phyloP scores from a whole-genome alignment of 768 basidiomycete genomes.

The Chiua virens region DNA sequence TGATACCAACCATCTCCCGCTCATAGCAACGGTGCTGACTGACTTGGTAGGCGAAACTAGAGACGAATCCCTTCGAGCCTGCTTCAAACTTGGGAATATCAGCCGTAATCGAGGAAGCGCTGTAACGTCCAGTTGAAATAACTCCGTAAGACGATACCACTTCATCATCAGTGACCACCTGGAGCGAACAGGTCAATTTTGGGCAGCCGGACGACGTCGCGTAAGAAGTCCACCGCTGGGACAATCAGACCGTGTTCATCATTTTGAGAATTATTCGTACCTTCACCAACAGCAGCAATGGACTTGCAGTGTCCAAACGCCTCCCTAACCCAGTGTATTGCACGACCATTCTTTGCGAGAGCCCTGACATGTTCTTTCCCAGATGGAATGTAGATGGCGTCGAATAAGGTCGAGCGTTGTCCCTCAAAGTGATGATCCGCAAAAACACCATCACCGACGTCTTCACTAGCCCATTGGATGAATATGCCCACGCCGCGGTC shows the following conservation, averaged over 20 bases:
- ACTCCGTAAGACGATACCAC: constrained; percentile 61
- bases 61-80: constrained; percentile 51
- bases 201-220: constrained; percentile 45
- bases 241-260: neutral
- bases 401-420: constrained; percentile 81
- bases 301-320: constrained; percentile 86
- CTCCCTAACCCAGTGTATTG: constrained; percentile 81
- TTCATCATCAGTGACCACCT: constrained; percentile 26
- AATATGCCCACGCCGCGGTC: constrained; percentile 59
- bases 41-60: constrained; percentile 60
- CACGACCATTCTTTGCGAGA: constrained; percentile 62
- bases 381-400: constrained; percentile 77
- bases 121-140: constrained; percentile 58
- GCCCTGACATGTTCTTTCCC: constrained; percentile 60
- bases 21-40: constrained; percentile 68
- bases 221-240: constrained; percentile 50
- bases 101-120: constrained; percentile 31
- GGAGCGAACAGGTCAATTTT: constrained; percentile 42
- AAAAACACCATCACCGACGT: constrained; percentile 34
- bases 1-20: constrained; percentile 60
- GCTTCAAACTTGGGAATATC: constrained; percentile 46
- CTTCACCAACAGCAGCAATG: constrained; percentile 75
- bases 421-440: constrained; percentile 76
- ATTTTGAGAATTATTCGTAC: constrained; percentile 17
- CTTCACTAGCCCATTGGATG: constrained; percentile 33